A percentile compares a stretch with the other conserved stretches of the same genome.
Evolutionary conservation across 257 asterid species (phyloP).

Genomic region (Solanum sitiens): DNA sequence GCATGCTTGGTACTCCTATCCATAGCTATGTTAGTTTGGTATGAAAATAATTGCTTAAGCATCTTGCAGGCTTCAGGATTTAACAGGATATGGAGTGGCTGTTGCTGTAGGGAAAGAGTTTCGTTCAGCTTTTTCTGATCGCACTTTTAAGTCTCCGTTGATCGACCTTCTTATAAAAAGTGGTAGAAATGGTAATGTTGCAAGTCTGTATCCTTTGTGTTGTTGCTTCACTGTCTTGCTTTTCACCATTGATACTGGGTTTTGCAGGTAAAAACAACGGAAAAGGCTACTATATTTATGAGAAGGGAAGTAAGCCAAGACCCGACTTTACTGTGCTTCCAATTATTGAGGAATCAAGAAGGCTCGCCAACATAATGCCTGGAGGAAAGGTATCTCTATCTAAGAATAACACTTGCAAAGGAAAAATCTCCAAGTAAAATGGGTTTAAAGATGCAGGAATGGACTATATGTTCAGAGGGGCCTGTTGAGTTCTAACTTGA

Average conservation of each 20-base stretch:
- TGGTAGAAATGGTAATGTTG: conserved; percentile 72
- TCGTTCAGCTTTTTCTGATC: conserved; percentile 57
- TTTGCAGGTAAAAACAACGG: conserved; percentile 88
- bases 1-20: neutral
- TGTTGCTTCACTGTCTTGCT: neutral
- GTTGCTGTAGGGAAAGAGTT: conserved; percentile 60
- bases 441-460: neutral
- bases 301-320: conserved; percentile 89
- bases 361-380: conserved; percentile 70
- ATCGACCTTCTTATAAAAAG: conserved; percentile 61
- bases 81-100: conserved; percentile 93
- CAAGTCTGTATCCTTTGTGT: neutral
- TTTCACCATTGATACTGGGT: neutral
- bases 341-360: conserved; percentile 80
- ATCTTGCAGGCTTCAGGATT: conserved; percentile 75
- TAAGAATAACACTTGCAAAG: conserved; percentile 5
- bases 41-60: neutral
- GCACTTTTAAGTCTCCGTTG: conserved; percentile 62
- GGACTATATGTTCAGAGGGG: neutral
- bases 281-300: conserved; percentile 75
- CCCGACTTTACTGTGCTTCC: conserved; percentile 82
- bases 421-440: conserved; percentile 25
- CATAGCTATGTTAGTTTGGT: neutral
- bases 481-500: neutral
- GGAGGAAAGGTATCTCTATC: conserved; percentile 64